Base-by-base conservation (phyloP, 768 basidiomycete genomes). In the Russula sp. region DNA sequence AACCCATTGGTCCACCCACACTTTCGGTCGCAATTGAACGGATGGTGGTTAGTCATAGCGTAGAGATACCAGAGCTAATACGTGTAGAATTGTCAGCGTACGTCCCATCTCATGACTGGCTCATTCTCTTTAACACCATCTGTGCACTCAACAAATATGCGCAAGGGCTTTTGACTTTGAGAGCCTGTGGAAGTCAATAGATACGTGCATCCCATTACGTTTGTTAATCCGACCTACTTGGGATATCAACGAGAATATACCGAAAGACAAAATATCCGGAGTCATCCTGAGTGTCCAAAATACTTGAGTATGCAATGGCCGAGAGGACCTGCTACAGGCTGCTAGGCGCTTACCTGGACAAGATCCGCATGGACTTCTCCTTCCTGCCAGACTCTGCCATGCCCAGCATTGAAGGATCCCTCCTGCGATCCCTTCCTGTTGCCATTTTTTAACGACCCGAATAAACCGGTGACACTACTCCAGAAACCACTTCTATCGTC, bases 321-420 rank as follows among this genome's bases (percentile, higher is more conserved):
- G 49, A 56, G 50, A 53, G 56, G 35, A 51, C n/a, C 18, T 10
- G 11, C 55, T 59, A 35, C 7, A 22, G n/a, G 76, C 18, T 10
- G 11, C 55, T 59, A 35, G 10, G 20, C 20, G 76, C 83, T 62
- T 73, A 90, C 90, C 78, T 82, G 82, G 63, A 91, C 77, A 47
- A 91, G 79, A 73, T 88, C 85, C 9, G 84, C 91, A 72, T 92
- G 91, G 9, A 89, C 88, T 68, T 92, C 89, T 8, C 91, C 90
- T 64, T 91, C 89, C 18, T 80, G 84, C 74, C 80, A 89, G 18
- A 75, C 69, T 61, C 75, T 77, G 13, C 79, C 80, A 22, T 76
- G 74, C 22, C 70, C 62, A 34, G 55, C 56, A 39, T 76, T 75
- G 20, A 71, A 64, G 14, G 61, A 67, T 6, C 75, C 61, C 57